These are phyloP conservation scores for Umbelopsis sp. DNA, from an alignment of 192 early-diverging fungal genomes.

Conservation along the genomic window DNA sequence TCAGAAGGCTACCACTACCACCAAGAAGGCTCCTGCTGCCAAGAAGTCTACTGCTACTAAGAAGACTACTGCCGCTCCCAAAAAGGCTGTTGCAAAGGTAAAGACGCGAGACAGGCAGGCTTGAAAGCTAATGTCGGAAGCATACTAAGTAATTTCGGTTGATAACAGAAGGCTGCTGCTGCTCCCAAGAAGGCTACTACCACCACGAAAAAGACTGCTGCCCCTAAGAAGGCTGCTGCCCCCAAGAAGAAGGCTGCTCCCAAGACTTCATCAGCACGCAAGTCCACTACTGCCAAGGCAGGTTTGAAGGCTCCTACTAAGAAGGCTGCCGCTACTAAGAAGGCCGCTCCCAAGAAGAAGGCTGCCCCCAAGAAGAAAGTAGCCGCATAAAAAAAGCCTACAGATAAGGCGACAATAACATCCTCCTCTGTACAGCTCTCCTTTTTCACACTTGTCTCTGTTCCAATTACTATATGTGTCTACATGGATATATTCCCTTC, in stretches of 20 bases:
- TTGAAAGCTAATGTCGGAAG: slow-evolving; percentile 23
- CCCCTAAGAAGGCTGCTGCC: slow-evolving; percentile 49
- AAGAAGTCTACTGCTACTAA: slow-evolving; percentile 43
- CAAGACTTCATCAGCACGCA: slow-evolving; percentile 43
- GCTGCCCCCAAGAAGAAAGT: slow-evolving; percentile 22
- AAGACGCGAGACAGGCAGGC: background rate
- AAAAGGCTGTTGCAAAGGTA: slow-evolving; percentile 38
- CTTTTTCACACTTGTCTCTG: slow-evolving; percentile 8
- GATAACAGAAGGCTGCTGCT: slow-evolving; percentile 42
- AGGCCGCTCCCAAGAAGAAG: slow-evolving; percentile 34
- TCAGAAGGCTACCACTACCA: slow-evolving; percentile 26
- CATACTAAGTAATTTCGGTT: slow-evolving; percentile 22
- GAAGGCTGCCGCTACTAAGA: slow-evolving; percentile 44
- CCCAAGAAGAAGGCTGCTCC: slow-evolving; percentile 32
- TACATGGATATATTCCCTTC: slow-evolving; percentile 18
- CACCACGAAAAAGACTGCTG: slow-evolving; percentile 43
- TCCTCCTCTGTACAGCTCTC: slow-evolving; percentile 25
- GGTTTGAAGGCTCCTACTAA: slow-evolving; percentile 43
- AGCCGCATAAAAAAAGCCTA: slow-evolving; percentile 40
- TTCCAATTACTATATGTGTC: slow-evolving; percentile 13
- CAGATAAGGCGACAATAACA: slow-evolving; percentile 28
- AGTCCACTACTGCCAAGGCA: slow-evolving; percentile 43
- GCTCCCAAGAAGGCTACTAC: slow-evolving; percentile 21
- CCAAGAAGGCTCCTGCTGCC: slow-evolving; percentile 44
- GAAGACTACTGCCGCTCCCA: slow-evolving; percentile 47